Conservation (phyloP, 163 green algal genomes). For the Chloroidium sp. region DNA sequence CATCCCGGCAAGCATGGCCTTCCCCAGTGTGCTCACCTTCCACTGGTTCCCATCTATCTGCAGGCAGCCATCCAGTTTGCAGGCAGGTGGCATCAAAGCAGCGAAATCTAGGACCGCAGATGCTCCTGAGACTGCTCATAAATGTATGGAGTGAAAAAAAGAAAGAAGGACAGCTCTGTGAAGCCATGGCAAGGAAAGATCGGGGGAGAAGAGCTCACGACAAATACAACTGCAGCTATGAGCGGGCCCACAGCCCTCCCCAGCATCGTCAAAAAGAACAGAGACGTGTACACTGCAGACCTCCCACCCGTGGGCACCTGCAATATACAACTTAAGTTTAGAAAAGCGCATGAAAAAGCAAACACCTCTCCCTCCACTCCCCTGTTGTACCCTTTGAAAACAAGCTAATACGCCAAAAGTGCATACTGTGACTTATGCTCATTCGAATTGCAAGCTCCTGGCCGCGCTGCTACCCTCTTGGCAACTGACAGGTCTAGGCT, state of each 20-base stretch:
- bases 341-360: too few relatives aligned
- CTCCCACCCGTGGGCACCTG: too few relatives aligned
- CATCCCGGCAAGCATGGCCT: constrained; percentile 11
- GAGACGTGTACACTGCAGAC: background rate
- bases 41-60: constrained; percentile 9
- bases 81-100: background rate
- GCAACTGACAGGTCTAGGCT: too few relatives aligned
- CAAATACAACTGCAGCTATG: background rate
- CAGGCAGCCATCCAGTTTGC: background rate
- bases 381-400: too few relatives aligned
- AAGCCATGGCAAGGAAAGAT: background rate
- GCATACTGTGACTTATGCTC: background rate
- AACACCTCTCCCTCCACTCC: too few relatives aligned
- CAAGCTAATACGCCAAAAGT: background rate
- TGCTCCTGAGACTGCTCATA: too few relatives aligned
- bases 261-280: background rate
- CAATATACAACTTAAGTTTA: too few relatives aligned
- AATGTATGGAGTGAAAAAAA: too few relatives aligned
- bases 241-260: background rate
- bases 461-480: background rate
- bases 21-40: constrained; percentile 3
- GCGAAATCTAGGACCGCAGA: too few relatives aligned
- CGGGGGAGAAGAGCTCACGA: background rate
- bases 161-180: background rate
- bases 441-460: background rate